Percentiles rank a stretch among this genome's conserved stretches.
These are phyloP conservation scores for Thraustochytrium sp. DNA, from an alignment of 352 stramenopile genomes.

Conservation along the genomic window DNA sequence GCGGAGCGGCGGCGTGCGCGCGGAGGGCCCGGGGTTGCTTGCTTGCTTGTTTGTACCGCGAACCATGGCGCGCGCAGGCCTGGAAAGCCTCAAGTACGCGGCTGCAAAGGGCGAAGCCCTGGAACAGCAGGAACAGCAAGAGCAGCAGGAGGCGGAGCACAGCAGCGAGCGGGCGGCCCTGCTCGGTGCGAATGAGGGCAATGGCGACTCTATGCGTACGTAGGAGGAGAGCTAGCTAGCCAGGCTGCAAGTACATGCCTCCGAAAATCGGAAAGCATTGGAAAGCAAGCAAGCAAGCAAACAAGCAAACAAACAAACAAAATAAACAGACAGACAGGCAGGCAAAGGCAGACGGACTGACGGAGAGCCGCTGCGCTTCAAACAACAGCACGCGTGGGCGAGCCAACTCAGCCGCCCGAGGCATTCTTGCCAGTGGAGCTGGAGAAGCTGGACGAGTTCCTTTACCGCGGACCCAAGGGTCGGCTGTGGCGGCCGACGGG, in stretches of 20 bases:
- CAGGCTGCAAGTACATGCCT: too few relatives aligned
- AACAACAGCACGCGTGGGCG: constrained; percentile 2
- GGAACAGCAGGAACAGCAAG: background rate
- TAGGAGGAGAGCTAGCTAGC: too few relatives aligned
- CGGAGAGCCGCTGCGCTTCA: background rate
- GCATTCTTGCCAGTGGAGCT: constrained; percentile 14
- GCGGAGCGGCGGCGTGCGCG: background rate
- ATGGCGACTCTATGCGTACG: too few relatives aligned
- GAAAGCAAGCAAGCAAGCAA: too few relatives aligned
- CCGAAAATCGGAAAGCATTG: too few relatives aligned
- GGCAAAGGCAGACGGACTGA: too few relatives aligned
- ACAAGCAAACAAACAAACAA: too few relatives aligned
- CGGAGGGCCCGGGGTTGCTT: too few relatives aligned
- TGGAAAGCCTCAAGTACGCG: constrained; percentile 21
- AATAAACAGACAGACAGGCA: too few relatives aligned
- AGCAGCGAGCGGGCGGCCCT: too few relatives aligned
- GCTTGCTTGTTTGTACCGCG: too few relatives aligned
- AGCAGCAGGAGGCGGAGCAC: background rate
- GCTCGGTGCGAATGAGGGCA: too few relatives aligned
- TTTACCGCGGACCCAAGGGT: constrained; percentile 40
- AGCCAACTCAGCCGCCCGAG: background rate
- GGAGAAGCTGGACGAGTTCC: constrained; percentile 38
- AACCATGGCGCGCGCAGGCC: background rate
- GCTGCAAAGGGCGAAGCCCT: background rate
- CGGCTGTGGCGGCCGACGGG: constrained; percentile 24